Conservation (phyloP, 768 basidiomycete species). For the Coprinellus micaceus region DNA sequence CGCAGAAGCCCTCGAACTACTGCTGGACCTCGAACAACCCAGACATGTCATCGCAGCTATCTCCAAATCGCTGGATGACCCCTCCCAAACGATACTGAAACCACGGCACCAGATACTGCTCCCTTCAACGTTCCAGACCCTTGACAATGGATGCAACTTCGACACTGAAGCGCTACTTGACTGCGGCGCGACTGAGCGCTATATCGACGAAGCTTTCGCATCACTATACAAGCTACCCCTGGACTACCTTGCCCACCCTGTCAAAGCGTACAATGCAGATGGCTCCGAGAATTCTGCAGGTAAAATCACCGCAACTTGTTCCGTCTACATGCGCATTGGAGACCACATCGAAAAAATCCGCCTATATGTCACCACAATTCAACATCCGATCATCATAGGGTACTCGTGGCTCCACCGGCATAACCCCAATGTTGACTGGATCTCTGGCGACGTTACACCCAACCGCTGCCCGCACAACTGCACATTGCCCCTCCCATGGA, state of each 20-base stretch:
- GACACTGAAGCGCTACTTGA: conserved; percentile 12
- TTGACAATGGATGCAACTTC: not conserved
- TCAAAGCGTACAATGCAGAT: conserved; percentile 17
- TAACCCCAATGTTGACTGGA: conserved; percentile 6
- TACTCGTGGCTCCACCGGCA: conserved; percentile 18
- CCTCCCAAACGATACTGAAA: not conserved
- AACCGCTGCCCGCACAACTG: not conserved
- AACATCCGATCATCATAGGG: conserved; percentile 20
- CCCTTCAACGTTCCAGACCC: not conserved
- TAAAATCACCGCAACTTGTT: conserved; percentile 17
- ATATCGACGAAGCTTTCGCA: conserved; percentile 5
- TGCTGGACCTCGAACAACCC: not conserved
- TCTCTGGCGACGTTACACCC: not conserved
- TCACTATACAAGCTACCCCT: conserved; percentile 1
- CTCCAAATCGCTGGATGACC: not conserved
- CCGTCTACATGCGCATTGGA: conserved; percentile 13
- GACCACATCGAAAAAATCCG: conserved; percentile 17
- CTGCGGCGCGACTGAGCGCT: conserved; percentile 14
- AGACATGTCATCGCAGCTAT: not conserved
- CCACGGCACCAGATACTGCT: not conserved
- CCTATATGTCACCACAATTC: conserved; percentile 19
- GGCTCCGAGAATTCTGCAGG: conserved; percentile 21
- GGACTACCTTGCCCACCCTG: not conserved
- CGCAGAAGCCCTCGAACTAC: not conserved
- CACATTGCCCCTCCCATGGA: not conserved